Evolutionary conservation across 768 basidiomycete genomes (phyloP), one percentile per base, ranked within the genome.

Genomic region (Pholiota molesta): DNA sequence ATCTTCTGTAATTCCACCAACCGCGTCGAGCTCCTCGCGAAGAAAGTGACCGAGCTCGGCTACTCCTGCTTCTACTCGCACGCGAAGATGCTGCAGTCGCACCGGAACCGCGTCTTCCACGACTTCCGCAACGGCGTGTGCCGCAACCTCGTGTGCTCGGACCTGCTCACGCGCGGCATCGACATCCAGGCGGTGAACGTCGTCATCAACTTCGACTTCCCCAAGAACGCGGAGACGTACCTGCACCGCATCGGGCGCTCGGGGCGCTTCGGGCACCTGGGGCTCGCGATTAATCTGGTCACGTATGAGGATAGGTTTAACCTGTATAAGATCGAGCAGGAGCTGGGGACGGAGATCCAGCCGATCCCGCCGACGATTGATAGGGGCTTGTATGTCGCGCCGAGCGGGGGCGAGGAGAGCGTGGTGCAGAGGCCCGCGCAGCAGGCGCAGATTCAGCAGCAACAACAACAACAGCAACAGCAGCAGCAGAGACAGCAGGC

Each of bases 21-120:
- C 82, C 95, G 97, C 61, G 97, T 99, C 80, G 97, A 99, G 79
- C 91, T 99, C 52, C 86, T 99, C 69, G 97, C 97, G 63, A 98
- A 99, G 82, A 99, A 99, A 80, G 95, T 99, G 69, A 99, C 97
- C 13, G 97, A 99, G 72, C 90, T 98, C 57, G 97, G 97, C 66
- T 99, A 99, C 75, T 99, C 97, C 47, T 99, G 97, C 83, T 99
- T 99, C 88, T 99, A 97, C 83, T 99, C 97, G 55, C 97, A 99
- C 75, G 97, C 97, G 57, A 97, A 96, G 81, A 99, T 99, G 97
- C 88, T 98, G 14, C 97, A 99, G 79, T 90, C 92, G 33, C 95
- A 99, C 78, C 94, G 97, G 63, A 99, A 99, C 78, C 94, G 97
- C 73, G 97, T 99, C 68, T 99, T 99, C 86, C 97, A 99, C 82